Conservation (phyloP, 1,139 yeast species). For the Hyphopichia fennica region DNA sequence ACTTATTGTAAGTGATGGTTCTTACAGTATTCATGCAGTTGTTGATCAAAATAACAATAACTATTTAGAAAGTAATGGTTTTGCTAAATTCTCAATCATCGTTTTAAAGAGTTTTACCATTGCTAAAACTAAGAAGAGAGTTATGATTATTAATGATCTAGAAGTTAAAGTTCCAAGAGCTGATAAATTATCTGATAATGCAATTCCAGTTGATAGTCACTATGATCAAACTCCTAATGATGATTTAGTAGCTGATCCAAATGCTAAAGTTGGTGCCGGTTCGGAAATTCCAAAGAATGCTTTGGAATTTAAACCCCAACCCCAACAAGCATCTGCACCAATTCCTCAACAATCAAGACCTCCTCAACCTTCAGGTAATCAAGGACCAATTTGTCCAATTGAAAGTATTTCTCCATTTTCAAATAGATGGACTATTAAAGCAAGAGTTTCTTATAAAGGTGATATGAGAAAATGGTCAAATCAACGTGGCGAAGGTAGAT, state of each 20-base stretch:
- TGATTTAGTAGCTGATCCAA: constrained; percentile 19
- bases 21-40: constrained; percentile 61
- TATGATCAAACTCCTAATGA: constrained; percentile 57
- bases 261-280: constrained; percentile 11
- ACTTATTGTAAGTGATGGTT: constrained; percentile 31
- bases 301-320: constrained; percentile 2
- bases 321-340: constrained; percentile 4
- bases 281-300: constrained; percentile 2
- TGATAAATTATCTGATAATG: constrained; percentile 38
- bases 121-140: constrained; percentile 52
- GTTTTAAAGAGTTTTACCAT: constrained; percentile 44
- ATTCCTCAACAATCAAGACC: constrained; percentile 7
- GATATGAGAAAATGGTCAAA: constrained; percentile 89
- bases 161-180: constrained; percentile 45
- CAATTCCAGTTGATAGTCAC: constrained; percentile 51
- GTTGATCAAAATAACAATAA: constrained; percentile 59
- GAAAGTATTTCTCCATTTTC: constrained; percentile 91
- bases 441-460: constrained; percentile 84
- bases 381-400: constrained; percentile 60
- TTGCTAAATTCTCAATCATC: constrained; percentile 32
- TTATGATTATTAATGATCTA: constrained; percentile 53
- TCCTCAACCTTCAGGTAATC: constrained; percentile 17
- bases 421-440: constrained; percentile 88
- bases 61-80: constrained; percentile 48
- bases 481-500: constrained; percentile 83